A percentile compares a stretch with the other conserved stretches of the same genome.
Conservation (phyloP, 495 filamentous ascomycete genomes). For the Neurospora sp. region DNA sequence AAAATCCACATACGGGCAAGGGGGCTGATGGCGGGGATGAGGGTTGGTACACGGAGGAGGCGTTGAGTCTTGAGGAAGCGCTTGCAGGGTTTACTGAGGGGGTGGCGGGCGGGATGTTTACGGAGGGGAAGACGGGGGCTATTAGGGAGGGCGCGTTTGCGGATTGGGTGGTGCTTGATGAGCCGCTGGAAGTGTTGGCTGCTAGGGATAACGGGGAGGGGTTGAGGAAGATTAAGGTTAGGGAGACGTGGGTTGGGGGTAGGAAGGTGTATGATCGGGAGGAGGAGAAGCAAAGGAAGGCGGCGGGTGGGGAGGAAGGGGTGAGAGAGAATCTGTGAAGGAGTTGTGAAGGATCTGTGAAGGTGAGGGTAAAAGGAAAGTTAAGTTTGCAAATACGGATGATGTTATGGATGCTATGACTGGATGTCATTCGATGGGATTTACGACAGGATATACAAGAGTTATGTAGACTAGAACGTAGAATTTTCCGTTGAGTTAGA, state of each 20-base stretch:
- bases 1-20: slow-evolving; percentile 38
- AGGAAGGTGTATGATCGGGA: slow-evolving; percentile 30
- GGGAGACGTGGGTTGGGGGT: slow-evolving; percentile 57
- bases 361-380: not conserved
- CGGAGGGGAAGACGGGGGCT: slow-evolving; percentile 41
- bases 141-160: slow-evolving; percentile 45
- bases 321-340: slow-evolving; percentile 9
- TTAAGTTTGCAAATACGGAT: not conserved
- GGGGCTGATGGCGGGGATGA: slow-evolving; percentile 32
- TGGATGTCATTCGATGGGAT: not conserved
- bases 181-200: slow-evolving; percentile 22
- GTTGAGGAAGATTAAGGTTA: slow-evolving; percentile 39
- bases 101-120: slow-evolving; percentile 36
- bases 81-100: slow-evolving; percentile 45
- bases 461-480: not conserved
- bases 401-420: not conserved
- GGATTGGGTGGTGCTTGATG: slow-evolving; percentile 54
- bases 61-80: slow-evolving; percentile 42
- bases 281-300: not conserved
- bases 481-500: not conserved
- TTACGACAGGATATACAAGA: not conserved
- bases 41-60: slow-evolving; percentile 46
- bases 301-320: not conserved
- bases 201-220: slow-evolving; percentile 26
- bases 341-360: not conserved